Base-by-base conservation (phyloP, 2,329 filamentous ascomycete genomes). In the Cercospora berteroae region DNA sequence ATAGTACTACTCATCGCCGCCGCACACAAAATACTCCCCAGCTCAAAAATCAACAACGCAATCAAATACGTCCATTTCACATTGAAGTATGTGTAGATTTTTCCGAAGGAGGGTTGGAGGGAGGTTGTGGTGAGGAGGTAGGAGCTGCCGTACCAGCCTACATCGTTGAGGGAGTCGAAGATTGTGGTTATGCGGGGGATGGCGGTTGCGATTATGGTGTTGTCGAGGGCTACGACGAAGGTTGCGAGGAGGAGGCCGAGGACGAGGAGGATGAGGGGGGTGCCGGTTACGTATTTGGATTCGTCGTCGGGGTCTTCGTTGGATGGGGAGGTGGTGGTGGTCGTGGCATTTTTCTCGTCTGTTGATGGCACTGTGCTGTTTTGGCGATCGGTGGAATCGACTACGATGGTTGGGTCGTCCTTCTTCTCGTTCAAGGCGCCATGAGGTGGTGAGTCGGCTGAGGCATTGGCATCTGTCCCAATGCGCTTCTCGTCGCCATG, bases 21-120 rank as follows among this genome's bases (percentile, higher is more conserved):
- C 69, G 64, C 86, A 68, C 86, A 88, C n/a, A 89, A 74, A 3
- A 85, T 70, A 0, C 83, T 86, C 1, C 87, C 87, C 0, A 87
- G 23, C 63, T 82, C 80, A 68, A 83, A 83, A 20, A 82, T 72
- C 0, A 78, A n/a, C 29, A 88, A 78, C 52, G 81, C 76, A 64
- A 80, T 76, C 5, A 88, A 77, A 73, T 84, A 88, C 1, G 80
- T 81, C 60, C 78, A 84, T 71, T 84, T 84, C 67, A 87, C 80
- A 12, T 82, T 78, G 70, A 87, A 87, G 75, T 84, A 86, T 60
- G 86, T 88, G 7, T 87, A 90, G 1, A 89, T 86, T 77, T 84
- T 84, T 27, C 82, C 84, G 50, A 80, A 84, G 1, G 80, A 80
- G 4, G 82, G 82, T 65, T 83, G 82, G 0, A 74, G 57, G 25